Base-by-base conservation (phyloP, 352 stramenopile genomes). In the Thalassiosira livingstoniorum region DNA sequence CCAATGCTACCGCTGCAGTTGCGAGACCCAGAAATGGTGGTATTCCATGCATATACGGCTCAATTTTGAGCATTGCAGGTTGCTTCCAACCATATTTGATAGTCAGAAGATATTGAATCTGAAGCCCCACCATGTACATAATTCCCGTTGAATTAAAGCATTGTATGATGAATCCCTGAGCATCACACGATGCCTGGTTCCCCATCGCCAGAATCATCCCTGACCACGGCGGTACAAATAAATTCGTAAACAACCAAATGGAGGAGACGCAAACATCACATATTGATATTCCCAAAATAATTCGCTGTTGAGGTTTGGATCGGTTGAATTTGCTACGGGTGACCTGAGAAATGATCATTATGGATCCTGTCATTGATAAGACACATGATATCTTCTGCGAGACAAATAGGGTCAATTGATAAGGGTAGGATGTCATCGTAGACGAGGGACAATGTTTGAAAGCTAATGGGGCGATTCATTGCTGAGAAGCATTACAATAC, bases 321-420 rank as follows among this genome's bases (percentile, higher is more conserved):
- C 32, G 13, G 27, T 66, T 66, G 58, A 47, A 27, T 27, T 47
- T 66, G 4, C 7, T n/a, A 13, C 58, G 29, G 58, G 31, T 31
- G n/a, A 66, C 54, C 47, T 47, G 58, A 23, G 34, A 66, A n/a
- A 66, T 63, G 27, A 63, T 63, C 29, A 65, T 65, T 21, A 65
- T 11, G 11, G 47, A 58, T 10, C 47, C 11, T 11, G 27, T 58
- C 21, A 27, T 27, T 7, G 47, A 58, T 10, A 58, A n/a, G 47
- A 23, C 7, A n/a, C 47, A 58, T 7, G 47, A 58, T 7, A 58
- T 58, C 27, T 58, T 58, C 27, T 58, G 47, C 5, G 4, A 4
- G 47, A 58, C 27, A n/a, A n/a, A 58, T 11, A 15, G 47, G 47
- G n/a, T n/a, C 11, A 58, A 7, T 15, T 58, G 11, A 27, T 58